Base-by-base conservation (phyloP, 495 filamentous ascomycete species). In the Aspergillus biplanus region DNA sequence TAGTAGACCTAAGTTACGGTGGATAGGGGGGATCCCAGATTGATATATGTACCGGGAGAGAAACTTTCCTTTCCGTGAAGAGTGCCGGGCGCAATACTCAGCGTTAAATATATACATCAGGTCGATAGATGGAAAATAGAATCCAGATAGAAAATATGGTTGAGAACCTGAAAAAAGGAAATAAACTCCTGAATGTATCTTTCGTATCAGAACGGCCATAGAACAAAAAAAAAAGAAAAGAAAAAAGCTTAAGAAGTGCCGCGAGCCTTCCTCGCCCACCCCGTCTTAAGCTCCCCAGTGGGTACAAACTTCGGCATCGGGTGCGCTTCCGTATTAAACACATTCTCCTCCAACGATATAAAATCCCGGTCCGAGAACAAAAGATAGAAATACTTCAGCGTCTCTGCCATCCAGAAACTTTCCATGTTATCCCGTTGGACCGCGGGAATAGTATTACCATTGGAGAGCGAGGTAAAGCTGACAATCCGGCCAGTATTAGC, bases 381-480 rank as follows among this genome's bases (percentile, higher is more conserved):
- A 33, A 99, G 84, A 73, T 97, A 99, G 69, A 99, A 90, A 67
- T 98, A 99, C 78, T 99, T 99, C 44, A 99, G 81, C 39, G 96
- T 99, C 78, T 99, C 96, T 46, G 95, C 93, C 78, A 98, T 88
- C 95, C 92, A 96, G 73, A 94, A 96, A 67, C 92, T 93, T 76
- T 96, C 92, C 92, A 95, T 95, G 63, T 95, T 95, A 75, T 96
- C 91, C 27, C 85, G 80, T 58, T 77, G 76, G 16, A 68, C 65
- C 0, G 90, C 83, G 5, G 92, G 92, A 32, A 92, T 73, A 7
- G 75, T 76, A 61, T 90, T 86, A 7, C 91, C 93, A 71, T 93
- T 89, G 13, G 82, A 83, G 46, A 99, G 80, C 57, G 89, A 93
- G 3, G 91, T 92, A 68, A 96, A 99, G 3, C 90, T 90, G 60